Evolutionary conservation across 2,329 filamentous ascomycete genomes (phyloP), one percentile per base, ranked within the genome.

Genomic region (Ascochyta viciae-villosae): DNA sequence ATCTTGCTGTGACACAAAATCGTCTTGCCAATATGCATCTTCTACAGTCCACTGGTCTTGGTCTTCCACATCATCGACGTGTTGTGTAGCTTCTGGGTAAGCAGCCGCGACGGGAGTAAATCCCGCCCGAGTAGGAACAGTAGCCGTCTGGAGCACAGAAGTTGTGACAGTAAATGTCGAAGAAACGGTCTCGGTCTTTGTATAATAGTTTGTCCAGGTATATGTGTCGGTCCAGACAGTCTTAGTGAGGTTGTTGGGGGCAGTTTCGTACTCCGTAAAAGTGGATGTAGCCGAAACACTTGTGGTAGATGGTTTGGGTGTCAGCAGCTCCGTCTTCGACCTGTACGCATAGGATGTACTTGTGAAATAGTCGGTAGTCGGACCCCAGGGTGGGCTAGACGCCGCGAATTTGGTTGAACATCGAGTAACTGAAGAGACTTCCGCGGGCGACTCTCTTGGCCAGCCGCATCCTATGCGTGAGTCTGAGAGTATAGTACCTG

Each of bases 191-290:
- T 46, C 33, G 10, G 53, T 51, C 4, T 29, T 47, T 24, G 53
- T 56, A 13, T 47, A 1, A 24, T 56, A 56, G 19, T 56, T 51
- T 2, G 53, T 56, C 47, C 48, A 56, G 10, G 53, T 56, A n/a
- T 56, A 56, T 19, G 53, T 56, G 27, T 42, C 42, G n/a, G 53
- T 56, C n/a, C 45, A 56, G 39, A 56, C 34, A 23, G 53, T 56
- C 12, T 41, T 42, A 26, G 53, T 56, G 26, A 56, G 12, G 15
- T 56, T 56, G 33, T 56, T 56, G 3, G 53, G 53, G 5, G 53
- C 53, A 2, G 53, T 56, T 15, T 43, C 31, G 16, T 22, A 48
- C n/a, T 56, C 37, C 4, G 53, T 56, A 10, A 43, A 56, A 19
- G 53, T 56, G 7, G 53, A 47, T 13, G 53, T 56, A 33, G 48